Percentiles rank a stretch among this genome's conserved stretches.
Evolutionary conservation across 2,329 filamentous ascomycete genomes (phyloP).

Genomic region (Cucurbitaria berberidis): DNA sequence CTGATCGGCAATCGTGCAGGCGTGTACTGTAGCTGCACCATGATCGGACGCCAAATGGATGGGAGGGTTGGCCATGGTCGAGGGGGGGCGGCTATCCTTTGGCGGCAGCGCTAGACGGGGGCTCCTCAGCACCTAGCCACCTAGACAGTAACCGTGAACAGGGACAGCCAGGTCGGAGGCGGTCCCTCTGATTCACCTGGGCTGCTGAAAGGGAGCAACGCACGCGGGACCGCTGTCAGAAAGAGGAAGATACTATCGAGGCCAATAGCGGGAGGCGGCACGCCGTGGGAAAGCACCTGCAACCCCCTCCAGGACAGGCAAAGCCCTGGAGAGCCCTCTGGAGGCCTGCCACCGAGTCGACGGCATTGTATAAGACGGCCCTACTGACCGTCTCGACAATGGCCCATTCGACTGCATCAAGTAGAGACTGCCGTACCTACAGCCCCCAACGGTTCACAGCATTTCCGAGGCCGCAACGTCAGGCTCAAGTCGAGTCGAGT

Average conservation of each 20-base stretch:
- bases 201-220: conserved; percentile 32
- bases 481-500: conserved; percentile 5
- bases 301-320: conserved; percentile 41
- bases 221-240: conserved; percentile 30
- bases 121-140: too few relatives aligned
- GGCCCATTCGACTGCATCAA: conserved; percentile 33
- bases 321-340: conserved; percentile 24
- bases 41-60: conserved; percentile 25
- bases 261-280: conserved; percentile 44
- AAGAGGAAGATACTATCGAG: conserved; percentile 38
- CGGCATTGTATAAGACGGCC: conserved; percentile 46
- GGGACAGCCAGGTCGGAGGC: conserved; percentile 21
- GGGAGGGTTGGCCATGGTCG: conserved; percentile 19
- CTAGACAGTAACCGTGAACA: too few relatives aligned
- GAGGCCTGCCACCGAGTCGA: conserved; percentile 24
- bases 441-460: conserved; percentile 26
- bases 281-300: conserved; percentile 39
- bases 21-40: conserved; percentile 24
- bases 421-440: conserved; percentile 31
- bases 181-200: conserved; percentile 36
- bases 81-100: conserved; percentile 19
- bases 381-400: conserved; percentile 31
- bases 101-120: conserved; percentile 17
- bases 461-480: conserved; percentile 17
- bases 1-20: conserved; percentile 41